Evolutionary conservation across 169 alveolate genomes (phyloP).

Genomic region (Besnoitia besnoiti): DNA sequence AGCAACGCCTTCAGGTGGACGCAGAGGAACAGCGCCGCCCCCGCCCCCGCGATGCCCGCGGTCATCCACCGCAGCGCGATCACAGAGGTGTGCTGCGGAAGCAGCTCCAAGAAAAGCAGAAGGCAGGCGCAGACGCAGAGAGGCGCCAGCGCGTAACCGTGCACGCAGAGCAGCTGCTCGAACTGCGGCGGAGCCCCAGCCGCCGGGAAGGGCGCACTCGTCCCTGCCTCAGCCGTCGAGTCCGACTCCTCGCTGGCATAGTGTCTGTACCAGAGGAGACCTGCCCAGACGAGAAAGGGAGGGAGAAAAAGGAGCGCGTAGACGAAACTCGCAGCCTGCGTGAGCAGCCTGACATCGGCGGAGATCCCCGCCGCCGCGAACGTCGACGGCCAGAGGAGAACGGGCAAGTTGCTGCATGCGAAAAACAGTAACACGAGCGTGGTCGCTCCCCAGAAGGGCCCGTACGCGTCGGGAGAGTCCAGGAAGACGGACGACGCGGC

Average conservation of each 20-base stretch:
- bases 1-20: slow-evolving; percentile 3
- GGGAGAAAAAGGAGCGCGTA: background rate
- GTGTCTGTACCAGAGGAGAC: slow-evolving; percentile 14
- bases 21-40: background rate
- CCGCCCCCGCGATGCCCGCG: background rate
- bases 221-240: background rate
- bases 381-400: slow-evolving; percentile 7
- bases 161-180: slow-evolving; percentile 32
- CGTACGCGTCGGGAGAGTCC: background rate
- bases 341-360: background rate
- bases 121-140: background rate
- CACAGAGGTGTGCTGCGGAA: background rate
- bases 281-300: slow-evolving; percentile 1
- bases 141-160: slow-evolving; percentile 26
- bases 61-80: background rate
- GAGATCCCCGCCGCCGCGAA: background rate
- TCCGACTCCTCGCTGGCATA: background rate
- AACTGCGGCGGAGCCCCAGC: background rate
- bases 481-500: background rate
- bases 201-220: too few species aligned
- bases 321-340: background rate
- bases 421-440: slow-evolving; percentile 16
- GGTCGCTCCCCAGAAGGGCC: slow-evolving; percentile 25
- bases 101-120: background rate
- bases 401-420: slow-evolving; percentile 31